Evolutionary conservation across 164 flowering plant species (phyloP).

Genomic region (Aristolochia fimbriata): DNA sequence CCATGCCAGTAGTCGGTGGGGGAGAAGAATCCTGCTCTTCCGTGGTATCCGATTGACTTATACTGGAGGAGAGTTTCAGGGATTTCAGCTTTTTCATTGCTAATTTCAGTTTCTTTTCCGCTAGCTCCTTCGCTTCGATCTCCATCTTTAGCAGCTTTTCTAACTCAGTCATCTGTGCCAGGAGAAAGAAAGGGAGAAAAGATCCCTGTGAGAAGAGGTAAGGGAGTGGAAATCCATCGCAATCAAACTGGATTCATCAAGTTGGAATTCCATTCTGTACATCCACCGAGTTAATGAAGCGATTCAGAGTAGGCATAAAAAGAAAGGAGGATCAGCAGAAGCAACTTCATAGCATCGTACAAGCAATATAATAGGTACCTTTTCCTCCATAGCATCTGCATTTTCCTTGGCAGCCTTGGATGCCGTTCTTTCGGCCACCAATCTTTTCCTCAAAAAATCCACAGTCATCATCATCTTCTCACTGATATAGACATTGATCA

Average conservation of each 20-base stretch:
- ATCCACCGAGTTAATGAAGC: too few species aligned
- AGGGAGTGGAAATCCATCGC: background rate
- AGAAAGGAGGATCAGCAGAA: too few species aligned
- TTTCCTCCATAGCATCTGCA: slow-evolving; percentile 40
- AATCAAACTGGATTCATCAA: background rate
- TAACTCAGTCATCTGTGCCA: slow-evolving; percentile 39
- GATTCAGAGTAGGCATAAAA: background rate
- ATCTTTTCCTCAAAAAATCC: slow-evolving; percentile 77
- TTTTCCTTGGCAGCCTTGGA: slow-evolving; percentile 56
- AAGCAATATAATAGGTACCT: slow-evolving; percentile 23
- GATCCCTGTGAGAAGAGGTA: too few species aligned
- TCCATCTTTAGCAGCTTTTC: slow-evolving; percentile 46
- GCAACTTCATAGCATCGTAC: too few species aligned
- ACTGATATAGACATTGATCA: slow-evolving; percentile 20
- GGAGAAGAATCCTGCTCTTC: too few species aligned
- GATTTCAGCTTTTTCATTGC: slow-evolving; percentile 47
- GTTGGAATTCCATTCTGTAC: background rate
- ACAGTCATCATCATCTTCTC: slow-evolving; percentile 42
- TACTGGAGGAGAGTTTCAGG: slow-evolving; percentile 24
- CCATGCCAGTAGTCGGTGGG: too few species aligned
- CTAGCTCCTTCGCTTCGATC: slow-evolving; percentile 39
- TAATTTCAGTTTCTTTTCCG: slow-evolving; percentile 56
- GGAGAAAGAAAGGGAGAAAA: too few species aligned
- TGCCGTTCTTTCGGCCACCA: slow-evolving; percentile 70
- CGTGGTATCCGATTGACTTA: slow-evolving; percentile 12